Conservation (phyloP, 495 filamentous ascomycete species). For the Platismatia glauca region DNA sequence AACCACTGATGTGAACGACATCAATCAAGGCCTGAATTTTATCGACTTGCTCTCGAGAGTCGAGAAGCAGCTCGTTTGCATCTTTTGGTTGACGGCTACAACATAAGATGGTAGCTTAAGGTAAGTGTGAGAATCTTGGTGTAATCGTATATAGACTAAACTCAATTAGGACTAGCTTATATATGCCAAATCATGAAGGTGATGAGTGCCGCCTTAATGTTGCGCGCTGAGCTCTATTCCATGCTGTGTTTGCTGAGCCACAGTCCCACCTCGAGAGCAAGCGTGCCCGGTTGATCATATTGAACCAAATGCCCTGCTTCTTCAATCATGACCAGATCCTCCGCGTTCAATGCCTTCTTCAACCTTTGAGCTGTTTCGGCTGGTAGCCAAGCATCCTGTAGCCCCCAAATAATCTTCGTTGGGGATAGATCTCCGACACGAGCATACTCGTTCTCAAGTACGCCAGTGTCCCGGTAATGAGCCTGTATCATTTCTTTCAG, state of each 20-base stretch:
- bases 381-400: conserved; percentile 31
- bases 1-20: no score
- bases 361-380: conserved; percentile 25
- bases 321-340: conserved; percentile 27
- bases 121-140: no score
- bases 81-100: no score
- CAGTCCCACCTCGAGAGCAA: conserved; percentile 27
- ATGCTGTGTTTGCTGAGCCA: conserved; percentile 13
- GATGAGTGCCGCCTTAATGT: no score
- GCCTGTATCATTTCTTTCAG: conserved; percentile 29
- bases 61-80: no score
- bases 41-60: no score
- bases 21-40: no score
- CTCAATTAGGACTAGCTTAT: no score
- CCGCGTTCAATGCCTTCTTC: conserved; percentile 17
- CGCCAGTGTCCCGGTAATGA: conserved; percentile 24
- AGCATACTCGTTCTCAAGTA: conserved; percentile 26
- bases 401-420: conserved; percentile 31
- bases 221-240: background rate
- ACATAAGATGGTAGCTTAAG: no score
- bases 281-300: conserved; percentile 29
- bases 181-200: no score
- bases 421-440: conserved; percentile 27
- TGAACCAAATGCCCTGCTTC: conserved; percentile 32
- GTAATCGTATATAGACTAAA: no score